Conservation (phyloP, 129 eudicot species). For the Artemisia argyi region DNA sequence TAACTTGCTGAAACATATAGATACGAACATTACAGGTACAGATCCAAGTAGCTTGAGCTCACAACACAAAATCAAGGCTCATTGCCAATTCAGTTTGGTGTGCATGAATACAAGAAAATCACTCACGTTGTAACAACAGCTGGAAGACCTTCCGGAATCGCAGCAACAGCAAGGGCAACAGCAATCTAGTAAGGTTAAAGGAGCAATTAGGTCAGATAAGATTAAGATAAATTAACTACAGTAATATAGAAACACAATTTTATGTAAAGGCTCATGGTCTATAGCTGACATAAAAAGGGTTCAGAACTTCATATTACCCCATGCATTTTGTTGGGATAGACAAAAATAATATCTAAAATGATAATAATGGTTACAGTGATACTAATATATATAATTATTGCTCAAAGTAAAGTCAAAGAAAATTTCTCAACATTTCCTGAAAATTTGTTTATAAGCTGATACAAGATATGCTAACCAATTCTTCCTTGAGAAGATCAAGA, state of each 20-base stretch:
- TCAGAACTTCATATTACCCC: too few relatives aligned
- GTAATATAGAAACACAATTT: not conserved
- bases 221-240: slow-evolving; percentile 17
- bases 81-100: not conserved
- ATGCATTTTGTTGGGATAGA: too few relatives aligned
- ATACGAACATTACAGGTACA: slow-evolving; percentile 9
- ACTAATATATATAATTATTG: too few relatives aligned
- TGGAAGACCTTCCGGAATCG: slow-evolving; percentile 99
- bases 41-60: slow-evolving; percentile 16
- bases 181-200: slow-evolving; percentile 65
- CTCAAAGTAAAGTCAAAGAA: not conserved
- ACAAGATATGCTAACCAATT: too few relatives aligned
- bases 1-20: not conserved
- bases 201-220: too few relatives aligned
- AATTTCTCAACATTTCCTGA: not conserved
- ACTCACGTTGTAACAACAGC: slow-evolving; percentile 99
- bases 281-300: too few relatives aligned
- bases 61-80: slow-evolving; percentile 3
- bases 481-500: not conserved
- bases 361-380: too few relatives aligned
- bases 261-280: too few relatives aligned
- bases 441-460: too few relatives aligned
- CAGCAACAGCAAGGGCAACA: slow-evolving; percentile 99
- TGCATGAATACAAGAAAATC: slow-evolving; percentile 4
- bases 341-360: too few relatives aligned